These are phyloP conservation scores for Sporothrix brunneoviolacea DNA, from an alignment of 2,329 filamentous ascomycete species.

Conservation along the genomic window DNA sequence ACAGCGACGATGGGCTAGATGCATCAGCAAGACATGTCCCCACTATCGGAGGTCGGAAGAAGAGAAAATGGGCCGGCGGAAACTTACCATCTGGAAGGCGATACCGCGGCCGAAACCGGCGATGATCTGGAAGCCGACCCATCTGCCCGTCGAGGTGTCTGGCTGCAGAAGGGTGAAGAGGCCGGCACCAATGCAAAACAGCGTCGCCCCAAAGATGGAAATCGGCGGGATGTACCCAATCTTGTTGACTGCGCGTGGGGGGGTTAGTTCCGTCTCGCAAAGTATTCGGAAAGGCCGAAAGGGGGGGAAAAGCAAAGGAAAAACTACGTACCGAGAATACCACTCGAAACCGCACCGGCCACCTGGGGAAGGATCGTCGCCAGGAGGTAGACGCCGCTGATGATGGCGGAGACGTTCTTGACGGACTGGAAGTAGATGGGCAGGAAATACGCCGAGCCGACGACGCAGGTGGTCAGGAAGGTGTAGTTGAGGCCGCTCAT, in stretches of 20 bases:
- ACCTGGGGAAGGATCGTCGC: conserved; percentile 23
- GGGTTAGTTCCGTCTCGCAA: no score
- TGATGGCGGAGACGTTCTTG: conserved; percentile 22
- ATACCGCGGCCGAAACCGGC: conserved; percentile 24
- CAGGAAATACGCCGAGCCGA: conserved; percentile 24
- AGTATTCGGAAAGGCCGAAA: no score
- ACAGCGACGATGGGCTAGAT: conserved; percentile 24
- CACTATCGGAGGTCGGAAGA: no score
- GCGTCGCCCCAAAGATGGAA: conserved; percentile 24
- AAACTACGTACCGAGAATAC: no score
- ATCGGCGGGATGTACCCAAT: conserved; percentile 31
- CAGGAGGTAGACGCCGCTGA: conserved; percentile 31
- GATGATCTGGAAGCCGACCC: conserved; percentile 29
- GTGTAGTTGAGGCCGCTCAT: conserved; percentile 19
- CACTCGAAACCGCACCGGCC: conserved; percentile 20
- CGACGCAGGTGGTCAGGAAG: conserved; percentile 20
- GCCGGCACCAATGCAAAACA: conserved; percentile 29
- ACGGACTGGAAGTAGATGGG: conserved; percentile 35
- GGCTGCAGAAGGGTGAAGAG: conserved; percentile 28
- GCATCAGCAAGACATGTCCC: no score
- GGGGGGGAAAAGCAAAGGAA: no score
- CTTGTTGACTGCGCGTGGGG: no score
- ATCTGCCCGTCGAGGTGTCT: conserved; percentile 22
- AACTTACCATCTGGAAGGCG: conserved; percentile 23
- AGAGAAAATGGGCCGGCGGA: no score